Evolutionary conservation across 192 early-diverging fungal genomes (phyloP).

Genomic region (Linnemannia exigua): DNA sequence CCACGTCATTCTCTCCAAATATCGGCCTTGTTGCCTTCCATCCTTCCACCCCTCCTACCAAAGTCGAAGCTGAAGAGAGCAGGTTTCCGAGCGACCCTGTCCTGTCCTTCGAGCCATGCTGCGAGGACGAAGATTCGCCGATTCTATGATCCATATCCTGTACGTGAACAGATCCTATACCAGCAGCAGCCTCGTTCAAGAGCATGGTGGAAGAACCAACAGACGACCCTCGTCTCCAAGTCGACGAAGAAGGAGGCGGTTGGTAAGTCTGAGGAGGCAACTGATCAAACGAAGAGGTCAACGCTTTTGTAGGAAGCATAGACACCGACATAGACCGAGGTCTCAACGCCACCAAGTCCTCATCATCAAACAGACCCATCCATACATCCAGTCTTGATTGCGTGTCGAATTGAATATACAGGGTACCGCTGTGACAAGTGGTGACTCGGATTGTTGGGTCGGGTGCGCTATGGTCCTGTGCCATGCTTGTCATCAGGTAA

Average conservation of each 20-base stretch:
- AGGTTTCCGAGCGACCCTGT: too few species aligned
- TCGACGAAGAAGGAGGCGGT: too few species aligned
- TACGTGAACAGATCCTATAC: too few species aligned
- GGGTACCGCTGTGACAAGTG: background rate
- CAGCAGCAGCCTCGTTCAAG: too few species aligned
- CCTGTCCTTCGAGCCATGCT: too few species aligned
- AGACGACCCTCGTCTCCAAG: too few species aligned
- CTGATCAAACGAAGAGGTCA: background rate
- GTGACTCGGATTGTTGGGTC: slow-evolving; percentile 19
- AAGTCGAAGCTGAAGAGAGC: too few species aligned
- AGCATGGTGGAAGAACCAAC: too few species aligned
- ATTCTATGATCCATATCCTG: too few species aligned
- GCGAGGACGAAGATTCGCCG: too few species aligned
- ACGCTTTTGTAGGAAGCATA: background rate
- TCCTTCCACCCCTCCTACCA: too few species aligned
- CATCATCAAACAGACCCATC: slow-evolving; percentile 24
- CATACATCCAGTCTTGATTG: slow-evolving; percentile 16
- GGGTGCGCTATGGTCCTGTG: background rate
- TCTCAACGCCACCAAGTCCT: slow-evolving; percentile 5
- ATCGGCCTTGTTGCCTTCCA: too few species aligned
- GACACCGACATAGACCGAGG: background rate
- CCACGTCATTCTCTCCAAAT: background rate
- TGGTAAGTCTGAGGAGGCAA: background rate
- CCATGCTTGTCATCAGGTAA: slow-evolving; percentile 35
- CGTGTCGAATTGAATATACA: slow-evolving; percentile 24